A percentile compares a stretch with the other conserved stretches of the same genome.
Conservation (phyloP, 129 eudicot species). For the Smallanthus sonchifolius region DNA sequence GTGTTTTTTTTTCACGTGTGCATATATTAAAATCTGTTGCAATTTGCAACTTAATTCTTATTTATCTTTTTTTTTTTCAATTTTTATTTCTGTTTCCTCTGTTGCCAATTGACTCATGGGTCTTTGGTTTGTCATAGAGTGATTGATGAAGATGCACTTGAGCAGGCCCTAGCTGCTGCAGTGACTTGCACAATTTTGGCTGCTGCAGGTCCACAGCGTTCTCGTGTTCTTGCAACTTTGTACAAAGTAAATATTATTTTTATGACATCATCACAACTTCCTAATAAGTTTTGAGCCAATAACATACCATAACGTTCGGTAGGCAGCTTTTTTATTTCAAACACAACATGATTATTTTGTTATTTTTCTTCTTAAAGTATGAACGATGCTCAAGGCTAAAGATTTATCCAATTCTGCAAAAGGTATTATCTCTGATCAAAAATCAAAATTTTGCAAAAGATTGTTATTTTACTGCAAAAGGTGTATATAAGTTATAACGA, state of each 20-base stretch:
- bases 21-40: neutral
- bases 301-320: neutral
- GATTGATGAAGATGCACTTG: slow-evolving; percentile 91
- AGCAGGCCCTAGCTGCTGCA: slow-evolving; percentile 98
- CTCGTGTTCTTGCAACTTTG: slow-evolving; percentile 97
- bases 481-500: neutral
- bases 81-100: neutral
- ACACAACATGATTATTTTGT: neutral
- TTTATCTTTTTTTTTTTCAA: neutral
- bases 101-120: slow-evolving; percentile 8
- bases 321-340: slow-evolving; percentile 3
- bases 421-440: slow-evolving; percentile 43
- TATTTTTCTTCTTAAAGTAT: slow-evolving; percentile 48
- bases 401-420: slow-evolving; percentile 92
- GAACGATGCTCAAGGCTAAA: slow-evolving; percentile 93
- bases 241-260: slow-evolving; percentile 60
- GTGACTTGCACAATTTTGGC: slow-evolving; percentile 99
- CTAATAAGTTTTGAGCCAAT: slow-evolving; percentile 7
- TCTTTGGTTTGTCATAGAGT: slow-evolving; percentile 44
- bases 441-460: neutral
- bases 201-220: slow-evolving; percentile 98
- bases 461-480: slow-evolving; percentile 2
- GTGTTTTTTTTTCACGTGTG: neutral
- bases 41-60: neutral
- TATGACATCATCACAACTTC: neutral